These are phyloP conservation scores for Moesziomyces antarcticus DNA, from an alignment of 1,284 basidiomycete genomes.

Conservation along the genomic window DNA sequence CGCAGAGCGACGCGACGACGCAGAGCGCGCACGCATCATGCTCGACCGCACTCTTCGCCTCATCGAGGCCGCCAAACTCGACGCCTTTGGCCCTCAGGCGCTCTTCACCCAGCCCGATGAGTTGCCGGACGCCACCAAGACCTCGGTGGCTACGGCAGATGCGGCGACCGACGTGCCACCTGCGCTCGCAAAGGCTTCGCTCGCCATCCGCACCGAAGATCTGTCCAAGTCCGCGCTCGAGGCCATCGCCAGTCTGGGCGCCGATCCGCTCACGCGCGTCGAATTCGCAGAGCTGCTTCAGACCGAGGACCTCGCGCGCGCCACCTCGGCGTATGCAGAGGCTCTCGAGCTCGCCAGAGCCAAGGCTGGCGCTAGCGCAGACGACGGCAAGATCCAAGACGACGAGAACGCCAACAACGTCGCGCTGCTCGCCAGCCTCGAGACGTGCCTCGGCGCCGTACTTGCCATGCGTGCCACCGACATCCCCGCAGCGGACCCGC, in stretches of 20 bases:
- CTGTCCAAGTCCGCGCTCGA: slow-evolving; percentile 48
- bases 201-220: slow-evolving; percentile 47
- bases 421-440: slow-evolving; percentile 40
- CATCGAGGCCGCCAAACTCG: slow-evolving; percentile 51
- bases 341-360: slow-evolving; percentile 40
- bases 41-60: slow-evolving; percentile 61
- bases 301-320: slow-evolving; percentile 52
- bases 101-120: slow-evolving; percentile 35
- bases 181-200: slow-evolving; percentile 45
- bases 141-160: slow-evolving; percentile 20
- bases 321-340: slow-evolving; percentile 41
- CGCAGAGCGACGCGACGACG: slow-evolving; percentile 45
- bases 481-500: slow-evolving; percentile 32
- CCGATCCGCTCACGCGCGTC: slow-evolving; percentile 53
- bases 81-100: slow-evolving; percentile 32
- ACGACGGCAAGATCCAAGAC: slow-evolving; percentile 13
- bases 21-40: slow-evolving; percentile 53
- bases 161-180: slow-evolving; percentile 29
- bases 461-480: slow-evolving; percentile 50
- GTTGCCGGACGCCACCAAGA: slow-evolving; percentile 21
- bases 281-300: slow-evolving; percentile 58
- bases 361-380: slow-evolving; percentile 7
- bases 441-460: slow-evolving; percentile 55
- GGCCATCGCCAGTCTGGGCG: slow-evolving; percentile 48
- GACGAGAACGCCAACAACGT: slow-evolving; percentile 31